Evolutionary conservation across 2,329 filamentous ascomycete species (phyloP).

Genomic region (Emmonsia crescens): DNA sequence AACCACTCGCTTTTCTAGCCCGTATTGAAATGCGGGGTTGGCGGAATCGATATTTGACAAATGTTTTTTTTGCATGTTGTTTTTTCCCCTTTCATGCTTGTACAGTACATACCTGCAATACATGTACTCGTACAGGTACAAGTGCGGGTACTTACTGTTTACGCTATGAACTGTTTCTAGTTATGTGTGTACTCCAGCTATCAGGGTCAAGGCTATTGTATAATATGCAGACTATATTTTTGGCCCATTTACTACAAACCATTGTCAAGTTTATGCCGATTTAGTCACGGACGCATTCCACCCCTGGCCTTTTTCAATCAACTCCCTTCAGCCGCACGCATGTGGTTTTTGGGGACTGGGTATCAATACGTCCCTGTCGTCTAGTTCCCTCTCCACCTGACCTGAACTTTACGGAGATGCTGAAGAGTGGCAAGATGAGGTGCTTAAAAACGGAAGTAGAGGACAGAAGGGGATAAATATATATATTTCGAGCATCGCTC

Average conservation of each 20-base stretch:
- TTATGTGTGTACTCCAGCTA: not conserved
- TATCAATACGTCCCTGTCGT: no score
- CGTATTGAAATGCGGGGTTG: not conserved
- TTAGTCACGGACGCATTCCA: not conserved
- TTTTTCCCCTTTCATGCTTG: not conserved
- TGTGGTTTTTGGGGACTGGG: no score
- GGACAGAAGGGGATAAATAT: not conserved
- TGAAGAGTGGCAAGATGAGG: no score
- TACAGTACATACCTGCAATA: not conserved
- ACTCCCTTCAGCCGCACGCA: not conserved
- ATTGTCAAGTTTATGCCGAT: not conserved
- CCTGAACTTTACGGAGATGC: not conserved
- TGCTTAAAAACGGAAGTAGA: not conserved
- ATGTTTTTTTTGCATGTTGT: not conserved
- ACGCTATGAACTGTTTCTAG: not conserved
- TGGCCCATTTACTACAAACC: not conserved
- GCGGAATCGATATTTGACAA: not conserved
- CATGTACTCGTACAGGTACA: not conserved
- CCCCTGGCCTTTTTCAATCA: not conserved
- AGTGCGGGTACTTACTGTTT: no score
- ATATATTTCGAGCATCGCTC: not conserved
- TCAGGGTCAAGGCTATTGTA: no score
- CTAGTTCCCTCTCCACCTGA: no score
- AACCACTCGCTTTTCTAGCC: no score
- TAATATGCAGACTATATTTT: not conserved